A percentile compares a stretch with the other conserved stretches of the same genome.
Conservation (phyloP, 1,284 basidiomycete genomes). For the Ceratobasidium sp. region DNA sequence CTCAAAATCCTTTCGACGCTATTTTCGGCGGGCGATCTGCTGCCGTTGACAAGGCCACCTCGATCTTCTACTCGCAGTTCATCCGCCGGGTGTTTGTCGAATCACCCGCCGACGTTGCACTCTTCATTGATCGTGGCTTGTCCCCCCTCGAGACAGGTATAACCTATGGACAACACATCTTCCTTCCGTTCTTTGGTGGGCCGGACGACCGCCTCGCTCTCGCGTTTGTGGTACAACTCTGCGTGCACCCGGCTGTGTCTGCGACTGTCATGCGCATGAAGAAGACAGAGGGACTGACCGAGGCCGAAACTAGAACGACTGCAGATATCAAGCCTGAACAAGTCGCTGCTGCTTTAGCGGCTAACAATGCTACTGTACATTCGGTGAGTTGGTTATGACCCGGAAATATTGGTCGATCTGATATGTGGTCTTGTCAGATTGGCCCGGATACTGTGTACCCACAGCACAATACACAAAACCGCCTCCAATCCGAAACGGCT, state of each 20-base stretch:
- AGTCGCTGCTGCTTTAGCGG: conserved; percentile 51
- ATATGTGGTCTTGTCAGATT: conserved; percentile 51
- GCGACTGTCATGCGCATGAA: conserved; percentile 76
- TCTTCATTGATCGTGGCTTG: conserved; percentile 80
- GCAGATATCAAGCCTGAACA: conserved; percentile 53
- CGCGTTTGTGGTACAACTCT: conserved; percentile 81
- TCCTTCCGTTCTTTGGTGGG: conserved; percentile 92
- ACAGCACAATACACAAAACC: conserved; percentile 67
- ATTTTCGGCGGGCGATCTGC: conserved; percentile 61
- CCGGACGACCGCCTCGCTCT: conserved; percentile 90
- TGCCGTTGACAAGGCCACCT: conserved; percentile 52
- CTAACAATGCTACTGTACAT: conserved; percentile 59
- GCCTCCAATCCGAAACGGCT: conserved; percentile 75
- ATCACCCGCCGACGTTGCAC: conserved; percentile 72
- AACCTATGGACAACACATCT: conserved; percentile 67
- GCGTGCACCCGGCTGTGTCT: conserved; percentile 67
- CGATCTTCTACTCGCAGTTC: conserved; percentile 77
- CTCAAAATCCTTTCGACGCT: conserved; percentile 69
- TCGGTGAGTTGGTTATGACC: conserved; percentile 55
- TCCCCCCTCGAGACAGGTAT: conserved; percentile 55
- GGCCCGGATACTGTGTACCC: conserved; percentile 76
- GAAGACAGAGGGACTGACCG: conserved; percentile 58
- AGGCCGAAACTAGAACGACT: conserved; percentile 43
- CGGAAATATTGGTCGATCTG: background rate
- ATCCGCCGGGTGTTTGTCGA: conserved; percentile 82